phyloP scores from a whole-genome alignment of 805 yeast genomes.

The Schizosaccharomyces lindneri region DNA sequence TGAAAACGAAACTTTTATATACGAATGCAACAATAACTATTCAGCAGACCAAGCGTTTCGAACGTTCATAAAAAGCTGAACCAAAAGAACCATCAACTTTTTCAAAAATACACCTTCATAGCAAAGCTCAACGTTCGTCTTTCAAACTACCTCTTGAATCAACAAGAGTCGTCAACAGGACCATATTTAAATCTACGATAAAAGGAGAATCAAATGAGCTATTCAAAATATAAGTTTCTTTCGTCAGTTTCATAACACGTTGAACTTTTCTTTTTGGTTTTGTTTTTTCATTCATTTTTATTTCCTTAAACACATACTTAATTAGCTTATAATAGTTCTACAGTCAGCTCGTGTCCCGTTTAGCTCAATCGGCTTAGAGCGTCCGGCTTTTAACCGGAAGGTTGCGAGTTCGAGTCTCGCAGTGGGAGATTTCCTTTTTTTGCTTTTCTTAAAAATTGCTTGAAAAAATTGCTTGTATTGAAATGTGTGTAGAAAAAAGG shows the following conservation, averaged over 20 bases:
- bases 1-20: not conserved
- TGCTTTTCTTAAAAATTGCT: no score
- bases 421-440: not conserved
- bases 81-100: no score
- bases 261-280: no score
- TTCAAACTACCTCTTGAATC: not conserved
- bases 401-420: constrained; percentile 1
- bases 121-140: not conserved
- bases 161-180: no score
- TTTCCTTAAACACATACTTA: no score
- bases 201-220: not conserved
- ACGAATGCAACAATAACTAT: not conserved
- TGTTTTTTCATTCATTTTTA: no score
- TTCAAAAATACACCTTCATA: no score
- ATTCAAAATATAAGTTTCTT: not conserved
- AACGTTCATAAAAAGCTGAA: not conserved
- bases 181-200: not conserved
- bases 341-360: not conserved
- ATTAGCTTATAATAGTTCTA: no score
- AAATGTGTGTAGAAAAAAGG: no score
- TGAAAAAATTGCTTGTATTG: no score
- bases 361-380: not conserved
- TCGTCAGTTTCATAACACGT: no score
- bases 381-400: not conserved
- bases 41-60: not conserved